Evolutionary conservation across 352 stramenopile species (phyloP), one percentile per base, ranked within the genome.

Genomic region (Phytophthora pisi): DNA sequence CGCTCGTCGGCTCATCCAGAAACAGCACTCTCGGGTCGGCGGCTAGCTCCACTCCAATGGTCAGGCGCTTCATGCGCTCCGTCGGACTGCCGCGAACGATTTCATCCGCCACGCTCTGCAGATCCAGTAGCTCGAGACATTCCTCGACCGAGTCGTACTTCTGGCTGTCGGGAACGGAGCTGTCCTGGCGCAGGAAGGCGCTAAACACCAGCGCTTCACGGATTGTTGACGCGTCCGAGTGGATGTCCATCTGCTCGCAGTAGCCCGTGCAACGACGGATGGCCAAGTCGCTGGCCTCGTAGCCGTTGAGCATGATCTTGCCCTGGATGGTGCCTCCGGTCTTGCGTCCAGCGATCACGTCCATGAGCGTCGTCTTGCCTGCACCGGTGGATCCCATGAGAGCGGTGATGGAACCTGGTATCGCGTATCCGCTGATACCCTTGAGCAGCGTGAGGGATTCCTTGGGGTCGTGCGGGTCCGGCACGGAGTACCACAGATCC

Each of bases 261-360:
- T 81, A 81, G 10, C 75, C 75, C 3, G 70, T 75, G 30, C 51
- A 64, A 8, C 74, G 57, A 3, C 69, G 61, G 26, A 82, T 81
- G 16, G 68, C 66, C 31, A 81, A 46, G 23, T 71, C 65, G 23
- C 43, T 74, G 23, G 73, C 73, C 23, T 68, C 56, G 24, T 82
- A 70, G 30, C 75, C 75, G 47, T 82, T 86, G 13, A 69, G 69
- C 18, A 81, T 36, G 24, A 95, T 79, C 2, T 92, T 65, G n/a
- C 89, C 88, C 15, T 68, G 68, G 53, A 90, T 79, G 28, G 66
- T 78, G 30, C 94, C 93, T 31, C 79, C 82, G 15, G 78, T 91
- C 70, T 98, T 98, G 43, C 93, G 77, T n/a, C 93, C 72, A 3
- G 93, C 88, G 43, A 98, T 92, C 2, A 98, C 92, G 77, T 98